Evolutionary conservation across 768 basidiomycete genomes (phyloP), one percentile per base, ranked within the genome.

Genomic region (Leccinellum rugosiceps): DNA sequence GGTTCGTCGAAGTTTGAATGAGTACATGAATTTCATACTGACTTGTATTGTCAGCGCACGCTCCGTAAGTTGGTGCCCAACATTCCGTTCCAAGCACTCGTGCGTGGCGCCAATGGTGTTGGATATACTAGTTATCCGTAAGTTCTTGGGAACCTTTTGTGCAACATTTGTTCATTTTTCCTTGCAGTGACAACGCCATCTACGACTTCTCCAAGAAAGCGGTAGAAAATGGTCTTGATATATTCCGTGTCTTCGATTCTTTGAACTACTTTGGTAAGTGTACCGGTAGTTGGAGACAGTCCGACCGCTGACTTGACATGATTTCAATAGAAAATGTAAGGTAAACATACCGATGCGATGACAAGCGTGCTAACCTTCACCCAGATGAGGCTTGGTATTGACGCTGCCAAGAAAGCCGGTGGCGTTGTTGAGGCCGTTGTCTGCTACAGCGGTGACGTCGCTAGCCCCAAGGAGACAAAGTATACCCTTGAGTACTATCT

Each of bases 171-270:
- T 62, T 59, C 44, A 71, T 28, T 59, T 47, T 21, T 23, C 9
- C 25, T 53, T 21, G 49, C 60, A 93, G 91, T 28, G 95, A 98
- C 73, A 99, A 99, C 66, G 96, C 92, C 57, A 98, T 99, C 74
- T 99, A 99, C 75, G 97, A 97, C 74, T 99, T 99, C 79, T 97
- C 92, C 59, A 96, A 95, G 80, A 96, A 96, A 73, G 97, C 97
- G 23, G 96, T 99, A n/a, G 94, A 98, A 76, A 97, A 98, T 65
- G 97, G 97, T 70, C 83, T 98, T 50, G 97, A 99, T 75, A 99
- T 99, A 72, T 99, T 99, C 91, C 85, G 97, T 68, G 94, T 99
- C 53, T 99, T 99, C 66, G 97, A 99, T 74, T 98, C 97, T 30
- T 78, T 99, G 75, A 99, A 99, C 80, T 99, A 98, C 75, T 88